Percentiles rank a stretch among this genome's conserved stretches.
These are phyloP conservation scores for Tieghemostelium lacteum DNA, from an alignment of 78 protist genomes.

Conservation along the genomic window DNA sequence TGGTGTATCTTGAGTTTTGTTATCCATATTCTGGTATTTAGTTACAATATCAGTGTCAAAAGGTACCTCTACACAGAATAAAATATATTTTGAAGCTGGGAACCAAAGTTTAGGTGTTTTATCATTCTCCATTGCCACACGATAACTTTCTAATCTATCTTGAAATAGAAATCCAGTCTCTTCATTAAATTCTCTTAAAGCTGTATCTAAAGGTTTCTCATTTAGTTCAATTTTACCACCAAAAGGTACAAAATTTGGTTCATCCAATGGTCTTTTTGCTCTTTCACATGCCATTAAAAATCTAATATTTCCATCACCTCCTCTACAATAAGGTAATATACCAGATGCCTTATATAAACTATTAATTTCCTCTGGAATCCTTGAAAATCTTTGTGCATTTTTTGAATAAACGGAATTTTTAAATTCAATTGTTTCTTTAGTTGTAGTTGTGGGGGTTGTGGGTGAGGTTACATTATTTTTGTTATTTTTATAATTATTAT, in stretches of 20 bases:
- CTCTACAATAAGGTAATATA: background rate
- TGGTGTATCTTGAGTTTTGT: no score
- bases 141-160: background rate
- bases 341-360: constrained; percentile 30
- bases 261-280: background rate
- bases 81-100: constrained; percentile 50
- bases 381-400: background rate
- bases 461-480: background rate
- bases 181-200: constrained; percentile 47
- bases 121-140: background rate
- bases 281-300: constrained; percentile 53
- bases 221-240: constrained; percentile 45
- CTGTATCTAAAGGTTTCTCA: constrained; percentile 15
- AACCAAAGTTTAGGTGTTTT: constrained; percentile 45
- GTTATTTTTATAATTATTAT: background rate
- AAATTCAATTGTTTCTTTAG: background rate
- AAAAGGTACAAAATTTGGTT: constrained; percentile 28
- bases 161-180: constrained; percentile 21
- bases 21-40: no score
- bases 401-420: background rate
- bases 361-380: background rate
- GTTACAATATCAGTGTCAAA: no score
- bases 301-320: background rate
- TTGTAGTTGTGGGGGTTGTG: background rate
- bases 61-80: background rate